Base-by-base conservation (phyloP, 179 eudicot species). In the Amaranthus tricolor region DNA sequence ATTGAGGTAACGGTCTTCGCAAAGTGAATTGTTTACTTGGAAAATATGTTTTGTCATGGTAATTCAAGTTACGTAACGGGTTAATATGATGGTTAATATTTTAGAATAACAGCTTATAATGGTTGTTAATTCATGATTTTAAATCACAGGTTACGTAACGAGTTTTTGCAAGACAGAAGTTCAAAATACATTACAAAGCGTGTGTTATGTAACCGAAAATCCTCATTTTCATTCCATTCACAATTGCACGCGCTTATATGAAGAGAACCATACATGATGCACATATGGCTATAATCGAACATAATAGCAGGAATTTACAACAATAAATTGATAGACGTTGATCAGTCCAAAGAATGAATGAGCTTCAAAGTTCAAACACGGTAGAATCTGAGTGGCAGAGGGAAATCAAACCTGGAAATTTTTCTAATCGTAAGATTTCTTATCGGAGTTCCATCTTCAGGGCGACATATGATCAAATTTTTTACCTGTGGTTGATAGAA, bases 381-480 rank as follows among this genome's bases (percentile, higher is more conserved):
- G 71, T 11, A n/a, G 31, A 6, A n/a, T 58, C 16, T 58, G 54
- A 17, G 74, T 21, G 6, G 60, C 12, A 11, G 43, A 63, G 52
- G 49, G 11, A 70, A 64, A 21, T 70, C 74, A 53, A 85, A 90
- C 97, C 92, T 90, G 47, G 90, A 89, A 48, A 90, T 90, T 75
- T 80, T 90, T 82, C 93, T 80, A 65, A 92, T 88, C 5, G 87
- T 85, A 58, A 88, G 88, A 76, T 84, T 82, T 80, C 83, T 90
- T 77, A 92, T 80, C 6, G 88, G 90, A 24, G 81, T 83, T 84
- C 81, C 90, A 78, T 92, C 93, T 84, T 88, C 96, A 15, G 86
- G 82, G 17, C 82, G 86, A 61, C 87, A 86, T 69, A 73, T 73
- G 64, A 92, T 80, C 82, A 92, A 75, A 74, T 80, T 89, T 77